These are phyloP conservation scores for Ajuga reptans DNA, from an alignment of 305 asterid genomes.

Conservation along the genomic window DNA sequence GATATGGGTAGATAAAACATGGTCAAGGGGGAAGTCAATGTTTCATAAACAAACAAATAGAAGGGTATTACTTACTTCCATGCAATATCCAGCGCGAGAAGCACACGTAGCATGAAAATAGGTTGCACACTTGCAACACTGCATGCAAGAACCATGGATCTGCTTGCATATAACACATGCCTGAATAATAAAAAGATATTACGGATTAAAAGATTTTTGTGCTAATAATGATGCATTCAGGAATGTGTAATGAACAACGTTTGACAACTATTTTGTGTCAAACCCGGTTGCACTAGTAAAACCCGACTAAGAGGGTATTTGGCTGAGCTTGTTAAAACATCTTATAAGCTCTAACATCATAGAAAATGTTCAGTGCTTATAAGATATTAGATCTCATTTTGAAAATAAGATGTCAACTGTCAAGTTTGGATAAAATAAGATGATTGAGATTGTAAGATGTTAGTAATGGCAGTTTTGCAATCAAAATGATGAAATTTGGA, in stretches of 20 bases:
- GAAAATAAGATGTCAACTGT: no score
- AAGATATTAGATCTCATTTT: no score
- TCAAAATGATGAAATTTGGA: no score
- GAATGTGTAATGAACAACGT: not conserved
- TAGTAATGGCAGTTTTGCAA: no score
- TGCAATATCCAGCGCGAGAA: constrained; percentile 78
- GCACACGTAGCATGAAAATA: constrained; percentile 84
- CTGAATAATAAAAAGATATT: constrained; percentile 37
- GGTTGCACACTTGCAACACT: constrained; percentile 87
- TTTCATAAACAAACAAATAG: constrained; percentile 7
- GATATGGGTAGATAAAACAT: not conserved
- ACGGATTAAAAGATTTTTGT: not conserved
- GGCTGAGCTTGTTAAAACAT: no score
- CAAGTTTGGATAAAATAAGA: no score
- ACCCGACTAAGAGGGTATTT: not conserved
- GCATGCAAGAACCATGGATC: constrained; percentile 84
- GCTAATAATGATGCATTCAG: not conserved
- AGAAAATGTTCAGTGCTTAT: no score
- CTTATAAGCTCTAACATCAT: no score
- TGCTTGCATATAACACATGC: constrained; percentile 80
- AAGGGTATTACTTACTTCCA: constrained; percentile 63
- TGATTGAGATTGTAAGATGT: no score
- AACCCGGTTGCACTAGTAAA: not conserved
- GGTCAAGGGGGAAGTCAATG: not conserved
- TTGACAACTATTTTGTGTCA: constrained; percentile 10